Conservation (phyloP, 305 asterid species). For the Euphrasia arctica region DNA sequence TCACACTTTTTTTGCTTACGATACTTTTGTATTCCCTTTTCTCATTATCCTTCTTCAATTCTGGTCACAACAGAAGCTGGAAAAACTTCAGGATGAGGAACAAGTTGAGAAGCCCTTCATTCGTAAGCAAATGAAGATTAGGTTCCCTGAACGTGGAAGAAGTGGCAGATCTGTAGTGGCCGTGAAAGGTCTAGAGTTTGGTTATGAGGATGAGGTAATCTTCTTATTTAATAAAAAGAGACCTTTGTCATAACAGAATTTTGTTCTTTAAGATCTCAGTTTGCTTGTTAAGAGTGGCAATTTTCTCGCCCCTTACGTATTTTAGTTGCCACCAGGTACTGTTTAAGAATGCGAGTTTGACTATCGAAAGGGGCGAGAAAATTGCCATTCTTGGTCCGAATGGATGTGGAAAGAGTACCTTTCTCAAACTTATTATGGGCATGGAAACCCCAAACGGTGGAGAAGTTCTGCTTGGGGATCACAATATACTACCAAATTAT, state of each 20-base stretch:
- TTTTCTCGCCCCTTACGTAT: neutral
- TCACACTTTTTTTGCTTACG: neutral
- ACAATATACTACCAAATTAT: slow-evolving; percentile 89
- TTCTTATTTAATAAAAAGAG: slow-evolving; percentile 14
- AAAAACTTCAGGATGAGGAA: slow-evolving; percentile 83
- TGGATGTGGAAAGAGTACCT: slow-evolving; percentile 97
- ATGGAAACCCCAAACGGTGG: slow-evolving; percentile 64
- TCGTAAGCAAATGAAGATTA: slow-evolving; percentile 96
- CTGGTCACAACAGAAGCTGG: slow-evolving; percentile 75
- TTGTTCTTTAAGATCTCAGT: neutral
- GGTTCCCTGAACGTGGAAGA: slow-evolving; percentile 95
- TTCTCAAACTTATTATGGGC: slow-evolving; percentile 93
- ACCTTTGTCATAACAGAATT: neutral
- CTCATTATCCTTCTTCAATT: slow-evolving; percentile 15
- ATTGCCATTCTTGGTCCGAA: slow-evolving; percentile 96
- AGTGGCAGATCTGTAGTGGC: slow-evolving; percentile 76
- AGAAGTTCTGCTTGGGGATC: slow-evolving; percentile 83
- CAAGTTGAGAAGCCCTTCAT: slow-evolving; percentile 96
- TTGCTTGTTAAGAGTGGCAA: neutral
- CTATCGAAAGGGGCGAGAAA: slow-evolving; percentile 88
- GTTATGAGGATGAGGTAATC: slow-evolving; percentile 77
- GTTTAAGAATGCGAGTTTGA: slow-evolving; percentile 72
- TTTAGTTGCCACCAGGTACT: slow-evolving; percentile 47
- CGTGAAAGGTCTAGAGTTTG: slow-evolving; percentile 69
- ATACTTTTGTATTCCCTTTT: slow-evolving; percentile 6